Evolutionary conservation across 1,284 basidiomycete genomes (phyloP).

Genomic region (Apiotrichum siamense): DNA sequence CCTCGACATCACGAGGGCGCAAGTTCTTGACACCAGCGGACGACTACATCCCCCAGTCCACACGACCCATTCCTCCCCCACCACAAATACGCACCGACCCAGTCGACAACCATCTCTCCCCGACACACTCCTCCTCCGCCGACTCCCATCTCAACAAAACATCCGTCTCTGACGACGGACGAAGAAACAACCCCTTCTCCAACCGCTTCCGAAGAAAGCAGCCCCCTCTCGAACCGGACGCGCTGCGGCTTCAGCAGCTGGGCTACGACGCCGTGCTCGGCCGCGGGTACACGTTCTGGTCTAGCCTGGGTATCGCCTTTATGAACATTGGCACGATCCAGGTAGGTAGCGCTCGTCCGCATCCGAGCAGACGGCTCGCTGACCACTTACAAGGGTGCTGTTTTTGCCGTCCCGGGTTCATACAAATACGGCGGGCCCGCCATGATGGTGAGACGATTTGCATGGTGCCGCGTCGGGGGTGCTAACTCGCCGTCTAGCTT

Average conservation of each 20-base stretch:
- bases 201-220: conserved; percentile 1
- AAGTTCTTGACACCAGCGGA: neutral
- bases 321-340: conserved; percentile 42
- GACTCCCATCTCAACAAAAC: neutral
- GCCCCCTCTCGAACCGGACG: conserved; percentile 32
- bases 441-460: conserved; percentile 34
- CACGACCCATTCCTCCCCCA: conserved; percentile 34
- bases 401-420: conserved; percentile 40
- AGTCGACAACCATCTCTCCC: neutral
- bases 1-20: too few species aligned
- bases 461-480: too few species aligned
- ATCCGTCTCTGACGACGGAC: neutral
- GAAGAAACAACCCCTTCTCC: neutral
- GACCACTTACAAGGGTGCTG: conserved; percentile 30
- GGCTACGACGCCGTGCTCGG: conserved; percentile 46
- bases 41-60: conserved; percentile 25
- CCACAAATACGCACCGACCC: conserved; percentile 7
- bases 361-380: neutral
- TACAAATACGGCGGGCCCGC: conserved; percentile 44
- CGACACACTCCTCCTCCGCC: neutral
- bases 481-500: conserved; percentile 24
- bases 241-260: conserved; percentile 37
- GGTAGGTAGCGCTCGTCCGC: conserved; percentile 19
- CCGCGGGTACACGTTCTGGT: conserved; percentile 46
- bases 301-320: conserved; percentile 39